These are phyloP conservation scores for Cladobotryum protrusum DNA, from an alignment of 2,329 filamentous ascomycete genomes.

Conservation along the genomic window DNA sequence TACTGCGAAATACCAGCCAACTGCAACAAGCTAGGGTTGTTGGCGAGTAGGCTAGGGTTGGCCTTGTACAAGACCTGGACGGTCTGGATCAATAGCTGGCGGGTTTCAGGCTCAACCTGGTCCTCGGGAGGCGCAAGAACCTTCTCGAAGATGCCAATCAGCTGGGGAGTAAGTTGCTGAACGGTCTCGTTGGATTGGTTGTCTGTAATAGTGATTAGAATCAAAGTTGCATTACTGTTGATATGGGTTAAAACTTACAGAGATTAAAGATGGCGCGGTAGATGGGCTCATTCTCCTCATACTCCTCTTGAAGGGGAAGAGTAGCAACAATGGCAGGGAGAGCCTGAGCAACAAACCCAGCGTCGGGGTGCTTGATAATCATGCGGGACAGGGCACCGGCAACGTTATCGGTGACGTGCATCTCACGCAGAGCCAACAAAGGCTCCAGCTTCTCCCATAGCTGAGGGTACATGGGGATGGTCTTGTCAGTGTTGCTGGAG, in stretches of 20 bases:
- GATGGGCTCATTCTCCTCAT: slow-evolving; percentile 91
- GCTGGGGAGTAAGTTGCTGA: slow-evolving; percentile 60
- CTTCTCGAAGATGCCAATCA: slow-evolving; percentile 66
- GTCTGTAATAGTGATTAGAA: slow-evolving; percentile 38
- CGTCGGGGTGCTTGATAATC: slow-evolving; percentile 83
- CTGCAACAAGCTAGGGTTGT: slow-evolving; percentile 26
- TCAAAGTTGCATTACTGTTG: not conserved
- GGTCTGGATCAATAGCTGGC: slow-evolving; percentile 58
- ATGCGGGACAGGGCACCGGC: slow-evolving; percentile 86
- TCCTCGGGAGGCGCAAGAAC: slow-evolving; percentile 67
- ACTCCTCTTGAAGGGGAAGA: slow-evolving; percentile 87
- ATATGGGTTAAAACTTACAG: slow-evolving; percentile 50
- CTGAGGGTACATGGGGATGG: slow-evolving; percentile 68
- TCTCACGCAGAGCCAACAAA: slow-evolving; percentile 68
- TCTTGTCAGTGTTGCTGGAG: slow-evolving; percentile 62
- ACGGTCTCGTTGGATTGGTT: slow-evolving; percentile 63
- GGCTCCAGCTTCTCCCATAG: slow-evolving; percentile 85
- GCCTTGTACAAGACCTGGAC: slow-evolving; percentile 43
- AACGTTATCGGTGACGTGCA: slow-evolving; percentile 85
- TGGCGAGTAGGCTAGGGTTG: slow-evolving; percentile 27
- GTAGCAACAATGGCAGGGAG: slow-evolving; percentile 73
- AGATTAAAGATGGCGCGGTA: slow-evolving; percentile 86
- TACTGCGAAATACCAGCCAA: slow-evolving; percentile 21
- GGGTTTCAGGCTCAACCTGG: slow-evolving; percentile 68
- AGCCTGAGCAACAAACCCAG: slow-evolving; percentile 72